These are phyloP conservation scores for Thamnidium elegans DNA, from an alignment of 192 early-diverging fungal species.

Conservation along the genomic window DNA sequence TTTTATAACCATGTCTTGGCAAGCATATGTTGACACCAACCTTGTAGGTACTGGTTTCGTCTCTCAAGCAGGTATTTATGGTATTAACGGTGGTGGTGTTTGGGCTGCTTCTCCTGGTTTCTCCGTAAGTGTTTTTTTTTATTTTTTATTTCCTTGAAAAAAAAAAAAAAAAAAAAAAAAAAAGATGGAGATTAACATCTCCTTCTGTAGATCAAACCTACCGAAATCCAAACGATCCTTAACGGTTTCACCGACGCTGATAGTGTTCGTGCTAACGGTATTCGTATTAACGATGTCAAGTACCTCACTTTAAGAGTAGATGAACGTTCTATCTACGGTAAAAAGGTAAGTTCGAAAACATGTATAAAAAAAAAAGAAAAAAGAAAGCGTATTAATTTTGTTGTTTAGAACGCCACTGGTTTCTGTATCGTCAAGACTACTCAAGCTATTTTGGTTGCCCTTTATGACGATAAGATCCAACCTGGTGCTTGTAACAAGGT, in stretches of 20 bases:
- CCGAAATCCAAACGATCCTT: conserved; percentile 57
- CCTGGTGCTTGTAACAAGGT: conserved; percentile 70
- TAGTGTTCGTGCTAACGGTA: conserved; percentile 59
- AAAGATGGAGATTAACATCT: not conserved
- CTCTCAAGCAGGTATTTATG: conserved; percentile 75
- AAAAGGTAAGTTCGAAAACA: conserved; percentile 50
- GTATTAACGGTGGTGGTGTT: conserved; percentile 65
- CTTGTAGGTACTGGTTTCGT: conserved; percentile 73
- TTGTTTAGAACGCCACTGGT: conserved; percentile 63
- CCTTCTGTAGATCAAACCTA: conserved; percentile 43
- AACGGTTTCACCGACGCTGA: conserved; percentile 61
- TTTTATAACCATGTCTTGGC: conserved; percentile 67
- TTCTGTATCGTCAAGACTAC: conserved; percentile 72
- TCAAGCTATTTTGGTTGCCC: conserved; percentile 74
- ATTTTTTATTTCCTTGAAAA: not conserved
- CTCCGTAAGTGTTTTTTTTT: conserved; percentile 50
- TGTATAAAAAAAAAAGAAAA: not conserved
- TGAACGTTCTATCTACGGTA: conserved; percentile 74
- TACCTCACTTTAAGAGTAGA: conserved; percentile 68
- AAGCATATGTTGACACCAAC: conserved; percentile 80
- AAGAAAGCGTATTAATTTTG: conserved; percentile 7
- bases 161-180: conserved; percentile 7
- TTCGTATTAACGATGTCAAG: conserved; percentile 66
- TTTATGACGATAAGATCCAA: conserved; percentile 62
- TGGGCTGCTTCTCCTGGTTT: conserved; percentile 83